Base-by-base conservation (phyloP, 2,329 filamentous ascomycete species). In the Aspergillus sojae region DNA sequence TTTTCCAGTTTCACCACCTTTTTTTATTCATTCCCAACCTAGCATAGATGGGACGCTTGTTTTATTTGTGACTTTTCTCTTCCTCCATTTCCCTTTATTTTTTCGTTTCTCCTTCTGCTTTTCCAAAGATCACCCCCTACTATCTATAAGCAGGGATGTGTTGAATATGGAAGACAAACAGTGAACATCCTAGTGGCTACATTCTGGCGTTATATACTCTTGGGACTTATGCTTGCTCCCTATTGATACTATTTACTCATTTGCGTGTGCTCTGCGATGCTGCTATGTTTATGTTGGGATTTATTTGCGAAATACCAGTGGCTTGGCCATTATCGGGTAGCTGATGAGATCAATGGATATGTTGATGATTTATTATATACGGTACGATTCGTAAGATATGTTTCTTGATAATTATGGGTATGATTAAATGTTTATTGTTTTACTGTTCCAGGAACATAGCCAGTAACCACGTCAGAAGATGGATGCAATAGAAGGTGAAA, bases 151-250 rank as follows among this genome's bases (percentile, higher is more conserved):
- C 43, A 59, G 45, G 39, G 48, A 19, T 30, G 48, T 50, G 54
- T 36, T n/a, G 30, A 48, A 43, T 32, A n/a, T 30, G 48, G 62
- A 63, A 43, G 50, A 46, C 45, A 34, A 34, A 39, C 32, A 43
- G 30, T 21, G 52, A 53, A 46, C 45, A 55, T 53, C 48, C 41
- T 53, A 57, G 59, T 58, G 52, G 30, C 32, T 55, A 55, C 59
- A 62, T 63, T 64, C 45, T 58, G 64, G 64, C 64, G 64, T 66
- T 66, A 64, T 64, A 66, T 66, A 66, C 62, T 63, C 63, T 58
- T 57, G 61, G 61, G 61, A 46, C 28, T 55, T 55, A 39, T 55
- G 32, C 32, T 55, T 55, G 14, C 52, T 14, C 39, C 32, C 21
- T 39, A 55, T 26, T 28, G 52, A 39, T 55, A 55, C 21, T 55